A percentile compares a stretch with the other conserved stretches of the same genome.
phyloP scores from a whole-genome alignment of 257 asterid species.

The Phtheirospermum japonicum region DNA sequence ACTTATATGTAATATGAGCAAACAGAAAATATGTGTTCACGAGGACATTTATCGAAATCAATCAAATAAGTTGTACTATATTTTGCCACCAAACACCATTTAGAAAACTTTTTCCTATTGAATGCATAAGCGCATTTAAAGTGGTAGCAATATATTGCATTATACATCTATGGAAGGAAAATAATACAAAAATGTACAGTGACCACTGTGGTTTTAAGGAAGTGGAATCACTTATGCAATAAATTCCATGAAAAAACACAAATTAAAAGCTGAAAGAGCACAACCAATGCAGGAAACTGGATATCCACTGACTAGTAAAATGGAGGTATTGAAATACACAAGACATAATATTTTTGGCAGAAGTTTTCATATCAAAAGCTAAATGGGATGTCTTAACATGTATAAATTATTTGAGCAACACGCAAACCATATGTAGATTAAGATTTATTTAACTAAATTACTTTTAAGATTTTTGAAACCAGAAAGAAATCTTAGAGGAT shows the following conservation, averaged over 20 bases:
- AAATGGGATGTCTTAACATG: neutral
- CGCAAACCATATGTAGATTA: neutral
- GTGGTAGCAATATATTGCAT: slow-evolving; percentile 1
- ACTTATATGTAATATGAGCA: too few species aligned
- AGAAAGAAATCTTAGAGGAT: neutral
- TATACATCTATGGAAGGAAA: slow-evolving; percentile 2
- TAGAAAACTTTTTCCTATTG: neutral
- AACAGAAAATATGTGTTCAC: neutral
- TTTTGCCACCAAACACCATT: neutral
- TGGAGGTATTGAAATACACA: neutral
- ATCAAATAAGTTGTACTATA: neutral
- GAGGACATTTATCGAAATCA: neutral
- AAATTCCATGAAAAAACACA: slow-evolving; percentile 1
- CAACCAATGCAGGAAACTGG: neutral
- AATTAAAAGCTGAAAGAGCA: neutral
- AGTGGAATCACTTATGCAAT: neutral
- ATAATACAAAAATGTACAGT: too few species aligned
- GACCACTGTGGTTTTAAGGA: neutral
- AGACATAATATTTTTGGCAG: neutral
- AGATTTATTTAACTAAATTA: neutral
- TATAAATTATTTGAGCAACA: neutral
- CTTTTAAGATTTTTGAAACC: neutral
- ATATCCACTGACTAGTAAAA: neutral
- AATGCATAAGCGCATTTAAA: slow-evolving; percentile 6
- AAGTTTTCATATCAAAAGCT: neutral